A percentile compares a stretch with the other conserved stretches of the same genome.
phyloP scores from a whole-genome alignment of 2,329 filamentous ascomycete species.

The Calonectria ilicicola region DNA sequence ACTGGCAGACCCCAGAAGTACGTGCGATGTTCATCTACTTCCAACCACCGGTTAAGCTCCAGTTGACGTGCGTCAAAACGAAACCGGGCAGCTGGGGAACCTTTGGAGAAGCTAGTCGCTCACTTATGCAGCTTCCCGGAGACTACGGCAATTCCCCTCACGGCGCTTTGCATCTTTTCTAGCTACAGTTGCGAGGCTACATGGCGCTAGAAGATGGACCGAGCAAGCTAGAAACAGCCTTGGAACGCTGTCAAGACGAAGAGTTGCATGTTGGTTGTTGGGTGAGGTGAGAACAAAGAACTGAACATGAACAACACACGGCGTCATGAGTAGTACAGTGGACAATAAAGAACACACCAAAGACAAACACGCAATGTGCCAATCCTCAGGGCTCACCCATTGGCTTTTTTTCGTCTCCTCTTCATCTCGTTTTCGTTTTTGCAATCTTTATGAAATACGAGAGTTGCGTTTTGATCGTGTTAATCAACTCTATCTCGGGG shows the following conservation, averaged over 20 bases:
- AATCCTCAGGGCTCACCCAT: background rate
- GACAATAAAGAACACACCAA: background rate
- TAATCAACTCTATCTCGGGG: background rate
- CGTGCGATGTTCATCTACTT: background rate
- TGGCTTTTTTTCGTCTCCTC: background rate
- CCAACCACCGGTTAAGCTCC: background rate
- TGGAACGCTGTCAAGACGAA: background rate
- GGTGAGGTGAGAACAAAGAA: background rate
- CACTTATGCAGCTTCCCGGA: conserved; percentile 8
- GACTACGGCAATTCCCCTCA: background rate
- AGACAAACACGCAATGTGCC: background rate
- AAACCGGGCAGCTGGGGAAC: background rate
- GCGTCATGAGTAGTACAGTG: background rate
- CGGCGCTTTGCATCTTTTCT: background rate
- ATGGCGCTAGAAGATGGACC: background rate
- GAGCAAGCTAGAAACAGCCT: background rate
- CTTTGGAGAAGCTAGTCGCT: background rate
- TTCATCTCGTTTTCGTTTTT: background rate
- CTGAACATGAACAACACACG: background rate
- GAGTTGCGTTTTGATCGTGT: background rate
- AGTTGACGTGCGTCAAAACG: background rate
- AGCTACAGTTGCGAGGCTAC: background rate
- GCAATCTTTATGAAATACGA: background rate
- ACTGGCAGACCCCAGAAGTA: background rate
- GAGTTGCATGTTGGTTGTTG: background rate